These are phyloP conservation scores for Citrullus colocynthis DNA, from an alignment of 306 rosid genomes.

Conservation along the genomic window DNA sequence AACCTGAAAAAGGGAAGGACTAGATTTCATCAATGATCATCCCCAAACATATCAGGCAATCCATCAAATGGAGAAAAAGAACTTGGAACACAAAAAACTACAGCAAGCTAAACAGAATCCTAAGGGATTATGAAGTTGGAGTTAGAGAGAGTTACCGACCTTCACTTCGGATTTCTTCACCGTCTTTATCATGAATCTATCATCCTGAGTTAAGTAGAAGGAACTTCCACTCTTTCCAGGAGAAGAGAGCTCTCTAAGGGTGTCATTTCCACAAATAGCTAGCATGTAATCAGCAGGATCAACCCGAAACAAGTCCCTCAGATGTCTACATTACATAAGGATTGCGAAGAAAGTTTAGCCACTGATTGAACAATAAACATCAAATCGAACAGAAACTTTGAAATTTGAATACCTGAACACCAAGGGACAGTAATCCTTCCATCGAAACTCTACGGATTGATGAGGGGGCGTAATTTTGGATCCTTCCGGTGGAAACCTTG, in stretches of 20 bases:
- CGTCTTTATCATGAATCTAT: slow-evolving; percentile 87
- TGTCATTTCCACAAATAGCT: slow-evolving; percentile 81
- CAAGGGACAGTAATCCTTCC: slow-evolving; percentile 98
- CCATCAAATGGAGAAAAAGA: neutral
- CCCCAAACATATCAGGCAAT: neutral
- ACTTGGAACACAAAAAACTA: neutral
- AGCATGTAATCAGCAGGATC: slow-evolving; percentile 97
- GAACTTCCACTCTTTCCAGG: slow-evolving; percentile 95
- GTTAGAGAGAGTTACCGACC: slow-evolving; percentile 30
- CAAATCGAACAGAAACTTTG: neutral
- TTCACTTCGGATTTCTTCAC: slow-evolving; percentile 96
- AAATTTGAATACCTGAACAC: slow-evolving; percentile 63
- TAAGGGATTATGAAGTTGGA: neutral
- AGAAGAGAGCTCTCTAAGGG: slow-evolving; percentile 90
- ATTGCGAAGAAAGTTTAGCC: neutral
- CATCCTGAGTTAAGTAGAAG: slow-evolving; percentile 92
- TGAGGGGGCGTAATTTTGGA: slow-evolving; percentile 89
- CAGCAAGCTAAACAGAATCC: neutral
- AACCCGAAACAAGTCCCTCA: slow-evolving; percentile 75
- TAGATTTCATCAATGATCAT: slow-evolving; percentile 8
- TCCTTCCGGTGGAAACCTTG: slow-evolving; percentile 83
- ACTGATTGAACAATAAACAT: neutral
- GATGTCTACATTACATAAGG: slow-evolving; percentile 24
- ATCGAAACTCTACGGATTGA: slow-evolving; percentile 71
- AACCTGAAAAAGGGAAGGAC: slow-evolving; percentile 36